Evolutionary conservation across 1,139 yeast species (phyloP), one percentile per base, ranked within the genome.

Genomic region (Hansenula lynferdii): DNA sequence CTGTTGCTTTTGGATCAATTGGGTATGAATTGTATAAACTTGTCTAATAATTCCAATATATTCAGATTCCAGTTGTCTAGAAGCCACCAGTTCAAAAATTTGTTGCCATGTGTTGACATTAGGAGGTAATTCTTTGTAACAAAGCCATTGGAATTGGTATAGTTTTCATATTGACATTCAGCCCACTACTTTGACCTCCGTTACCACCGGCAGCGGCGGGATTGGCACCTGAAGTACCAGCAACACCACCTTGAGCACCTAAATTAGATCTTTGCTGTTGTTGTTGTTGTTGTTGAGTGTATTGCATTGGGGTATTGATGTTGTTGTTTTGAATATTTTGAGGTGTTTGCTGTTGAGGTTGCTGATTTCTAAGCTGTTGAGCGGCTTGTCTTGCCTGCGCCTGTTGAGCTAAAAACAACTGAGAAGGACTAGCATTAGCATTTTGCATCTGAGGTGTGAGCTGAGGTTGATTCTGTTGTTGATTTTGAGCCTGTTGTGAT

Each of bases 31-130:
- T 31, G 70, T 67, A 53, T 82, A 83, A 8, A 80, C 77, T 40
- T 77, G 81, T 52, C 75, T 77, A 41, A 83, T 74, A 26, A 72
- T 59, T 6, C 74, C 72, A 62, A 80, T 61, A 18, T 73, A 71
- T 17, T 75, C 69, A 6, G 70, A 70, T 1, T 84, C 76, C 23
- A 84, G 64, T 38, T 75, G 66, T 41, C 75, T 79, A 46, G 76
- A 74, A 43, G 73, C 75, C 37, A 84, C 70, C 49, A 84, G 72
- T 38, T 83, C 86, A 56, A 84, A 80, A 21, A 89, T 77, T 57
- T 83, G 90, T 31, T 77, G 75, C 96, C 96, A 87, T 5, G 95
- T 85, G 46, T 75, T 80, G 28, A 81, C 81, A 38, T 80, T 84
- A 12, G 83, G 80, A 0, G 96, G 96, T 26, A 89, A 89, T 77